Evolutionary conservation across 441 rosid species (phyloP), one percentile per base, ranked within the genome.

Genomic region (Gossypium trilobum): DNA sequence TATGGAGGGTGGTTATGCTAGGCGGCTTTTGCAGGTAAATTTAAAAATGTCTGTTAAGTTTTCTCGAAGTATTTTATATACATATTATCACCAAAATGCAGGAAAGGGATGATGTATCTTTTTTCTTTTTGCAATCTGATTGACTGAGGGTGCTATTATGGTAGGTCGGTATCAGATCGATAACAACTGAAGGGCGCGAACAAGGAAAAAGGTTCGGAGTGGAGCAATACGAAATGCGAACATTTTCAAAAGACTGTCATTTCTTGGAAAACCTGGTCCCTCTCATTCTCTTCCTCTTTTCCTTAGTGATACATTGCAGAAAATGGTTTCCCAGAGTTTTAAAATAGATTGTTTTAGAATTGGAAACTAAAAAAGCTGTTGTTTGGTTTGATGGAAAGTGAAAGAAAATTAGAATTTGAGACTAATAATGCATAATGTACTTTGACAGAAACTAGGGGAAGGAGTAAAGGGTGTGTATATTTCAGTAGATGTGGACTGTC

Each of bases 1-100:
- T 50, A 92, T 95, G 99, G 99, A 95, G 83, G 97, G 99, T 73
- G 98, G 97, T 68, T 82, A 91, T 84, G 99, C 89, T 23, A 80
- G 98, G 36, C 80, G 95, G 16, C 93, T 95, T 74, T 84, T 95
- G 85, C 99, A 95, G 91, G 99, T 91, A 72, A 2, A 57, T 25
- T 57, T 57, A 48, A 14, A n/a, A 66, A 23, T 48, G 55, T 25
- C 42, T 3, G 42, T 25, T 20, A 20, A 22, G 36, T 48, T 48
- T 27, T 50, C 44, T 50, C 2, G 16, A 11, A n/a, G 57, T 3
- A 48, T 23, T 48, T 64, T 5, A 11, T 19, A 69, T 10, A 54
- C 33, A 23, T 13, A 2, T 20, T 6, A n/a, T 17, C 22, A 36
- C 55, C 57, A 39, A 70, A 33, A 11, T 19, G 25, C 64, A 13